phyloP scores from a whole-genome alignment of 495 filamentous ascomycete species.

The Xylaria venustula region DNA sequence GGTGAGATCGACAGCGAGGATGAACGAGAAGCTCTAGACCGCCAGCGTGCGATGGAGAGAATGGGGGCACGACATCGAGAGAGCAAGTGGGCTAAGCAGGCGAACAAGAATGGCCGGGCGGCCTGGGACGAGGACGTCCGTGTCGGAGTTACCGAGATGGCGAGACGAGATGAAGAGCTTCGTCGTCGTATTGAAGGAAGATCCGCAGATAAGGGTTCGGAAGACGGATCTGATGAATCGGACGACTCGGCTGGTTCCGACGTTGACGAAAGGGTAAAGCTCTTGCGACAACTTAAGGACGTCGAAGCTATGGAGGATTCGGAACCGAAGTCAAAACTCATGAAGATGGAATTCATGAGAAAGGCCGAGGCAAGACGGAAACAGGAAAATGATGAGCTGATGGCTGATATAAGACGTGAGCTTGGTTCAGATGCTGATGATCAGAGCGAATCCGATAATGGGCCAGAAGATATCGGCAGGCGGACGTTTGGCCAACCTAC shows the following conservation, averaged over 20 bases:
- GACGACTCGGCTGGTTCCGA: constrained; percentile 47
- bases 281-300: constrained; percentile 59
- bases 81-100: constrained; percentile 91
- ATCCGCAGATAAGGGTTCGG: constrained; percentile 53
- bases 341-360: constrained; percentile 70
- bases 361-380: constrained; percentile 76
- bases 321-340: constrained; percentile 41
- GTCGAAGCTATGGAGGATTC: constrained; percentile 37
- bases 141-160: constrained; percentile 75
- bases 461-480: constrained; percentile 62
- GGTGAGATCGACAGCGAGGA: constrained; percentile 68
- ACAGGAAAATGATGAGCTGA: constrained; percentile 74
- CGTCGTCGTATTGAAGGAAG: constrained; percentile 79
- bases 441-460: constrained; percentile 51
- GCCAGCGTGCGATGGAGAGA: constrained; percentile 77
- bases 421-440: constrained; percentile 55
- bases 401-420: constrained; percentile 73
- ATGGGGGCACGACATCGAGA: constrained; percentile 87
- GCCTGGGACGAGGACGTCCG: constrained; percentile 84
- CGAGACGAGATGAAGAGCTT: constrained; percentile 81
- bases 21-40: constrained; percentile 75
- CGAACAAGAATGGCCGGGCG: constrained; percentile 74
- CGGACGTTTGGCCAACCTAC: constrained; percentile 58
- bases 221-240: constrained; percentile 51
- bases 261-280: constrained; percentile 51